Evolutionary conservation across 805 yeast species (phyloP), one percentile per base, ranked within the genome.

Genomic region (Lipomyces yamanashiensis): DNA sequence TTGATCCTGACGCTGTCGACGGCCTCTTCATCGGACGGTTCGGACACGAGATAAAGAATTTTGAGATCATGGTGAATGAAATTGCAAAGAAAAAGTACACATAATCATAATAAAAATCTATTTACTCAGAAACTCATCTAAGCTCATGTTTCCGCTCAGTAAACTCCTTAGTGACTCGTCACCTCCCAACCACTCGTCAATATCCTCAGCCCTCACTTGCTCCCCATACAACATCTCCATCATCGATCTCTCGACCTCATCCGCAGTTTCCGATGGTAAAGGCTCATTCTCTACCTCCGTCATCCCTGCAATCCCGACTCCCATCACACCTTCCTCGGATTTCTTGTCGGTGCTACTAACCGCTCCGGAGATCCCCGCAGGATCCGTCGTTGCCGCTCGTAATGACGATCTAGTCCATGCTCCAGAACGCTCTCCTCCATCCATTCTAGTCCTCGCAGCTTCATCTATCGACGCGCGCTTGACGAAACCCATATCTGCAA

Each of bases 21-120:
- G 75, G 75, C 13, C 56, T 72, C 48, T 71, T 72, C 44, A 67
- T 72, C 19, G 75, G 74, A 8, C 53, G 75, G 47, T 71, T 72
- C 44, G 75, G 74, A 10, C 75, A 72, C 47, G 67, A 68, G 34
- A 62, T 67, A 1, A 59, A 50, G 13, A 70, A 70, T n/a, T 71
- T 72, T 12, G 59, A 59, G 43, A 44, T 58, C 36, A 71, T 72
- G 59, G 60, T 71, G n/a, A 39, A 57, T 13, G 74, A 72, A 6
- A 49, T 62, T 28, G 58, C 64, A 19, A 17, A 17, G 36, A 58
- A 45, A 21, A 49, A 50, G 23, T 49, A 58, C 45, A 34, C 13
- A 28, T 44, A 43, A 45, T 33, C 7, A 17, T 23, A 45, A 37
- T 56, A 47, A 6, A 56, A 23, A 47, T 56, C 49, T 40, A 47